phyloP scores from a whole-genome alignment of 129 eudicot species.

The Gnaphalium uliginosum region DNA sequence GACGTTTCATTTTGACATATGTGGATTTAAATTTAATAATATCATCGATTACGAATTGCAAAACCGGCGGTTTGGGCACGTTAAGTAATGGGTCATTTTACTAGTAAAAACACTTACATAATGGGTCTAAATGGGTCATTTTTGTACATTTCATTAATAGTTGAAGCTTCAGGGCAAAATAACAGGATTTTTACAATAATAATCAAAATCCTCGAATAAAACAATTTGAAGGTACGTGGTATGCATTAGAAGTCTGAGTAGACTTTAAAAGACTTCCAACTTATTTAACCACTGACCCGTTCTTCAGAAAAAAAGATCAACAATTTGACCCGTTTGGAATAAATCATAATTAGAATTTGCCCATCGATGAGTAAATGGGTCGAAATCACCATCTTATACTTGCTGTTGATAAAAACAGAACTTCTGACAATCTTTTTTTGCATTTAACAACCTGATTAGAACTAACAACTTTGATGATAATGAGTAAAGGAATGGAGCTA shows the following conservation, averaged over 20 bases:
- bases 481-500: slow-evolving; percentile 65
- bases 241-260: not conserved
- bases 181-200: too few species aligned
- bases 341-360: not conserved
- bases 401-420: not conserved
- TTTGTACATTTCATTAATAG: too few species aligned
- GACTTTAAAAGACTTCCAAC: not conserved
- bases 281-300: not conserved
- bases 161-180: not conserved
- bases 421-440: not conserved
- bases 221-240: not conserved
- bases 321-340: not conserved
- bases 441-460: not conserved
- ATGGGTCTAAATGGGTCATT: too few species aligned
- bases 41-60: not conserved
- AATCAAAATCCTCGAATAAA: not conserved
- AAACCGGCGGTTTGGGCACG: not conserved
- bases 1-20: not conserved
- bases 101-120: too few species aligned
- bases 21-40: not conserved
- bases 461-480: slow-evolving; percentile 22
- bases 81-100: not conserved
- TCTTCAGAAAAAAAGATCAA: not conserved
- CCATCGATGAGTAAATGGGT: not conserved
- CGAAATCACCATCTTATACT: not conserved